Evolutionary conservation across 2,329 filamentous ascomycete genomes (phyloP).

Genomic region (Cercospora sp.): DNA sequence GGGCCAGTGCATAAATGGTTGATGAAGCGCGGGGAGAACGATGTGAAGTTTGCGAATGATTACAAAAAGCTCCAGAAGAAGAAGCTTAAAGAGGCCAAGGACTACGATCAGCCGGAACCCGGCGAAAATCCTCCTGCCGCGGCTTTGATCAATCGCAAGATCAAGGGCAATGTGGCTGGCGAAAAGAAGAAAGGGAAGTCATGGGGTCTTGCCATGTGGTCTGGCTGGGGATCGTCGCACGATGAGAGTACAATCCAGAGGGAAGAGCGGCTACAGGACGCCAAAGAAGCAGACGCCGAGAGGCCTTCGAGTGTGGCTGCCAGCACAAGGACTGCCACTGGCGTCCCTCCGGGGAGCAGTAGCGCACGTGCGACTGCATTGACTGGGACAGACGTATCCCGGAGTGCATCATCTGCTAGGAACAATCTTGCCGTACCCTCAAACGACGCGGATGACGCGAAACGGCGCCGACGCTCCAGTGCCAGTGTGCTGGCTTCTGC

Average conservation of each 20-base stretch:
- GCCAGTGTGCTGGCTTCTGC: slow-evolving; percentile 27
- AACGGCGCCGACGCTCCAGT: slow-evolving; percentile 28
- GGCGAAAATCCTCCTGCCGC: slow-evolving; percentile 81
- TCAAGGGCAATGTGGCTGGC: slow-evolving; percentile 36
- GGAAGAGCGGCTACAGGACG: slow-evolving; percentile 52
- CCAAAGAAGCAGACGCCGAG: slow-evolving; percentile 9
- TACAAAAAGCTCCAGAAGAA: slow-evolving; percentile 73
- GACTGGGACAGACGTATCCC: slow-evolving; percentile 10
- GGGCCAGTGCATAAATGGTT: slow-evolving; percentile 84
- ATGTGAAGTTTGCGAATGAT: slow-evolving; percentile 67
- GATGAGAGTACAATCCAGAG: slow-evolving; percentile 73
- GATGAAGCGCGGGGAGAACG: slow-evolving; percentile 69
- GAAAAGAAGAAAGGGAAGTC: slow-evolving; percentile 49
- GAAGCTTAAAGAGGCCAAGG: slow-evolving; percentile 69
- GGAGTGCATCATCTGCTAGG: slow-evolving; percentile 10
- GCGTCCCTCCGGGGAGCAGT: not conserved
- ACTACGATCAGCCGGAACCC: slow-evolving; percentile 66
- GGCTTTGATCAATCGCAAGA: slow-evolving; percentile 60
- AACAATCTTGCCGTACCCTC: slow-evolving; percentile 18
- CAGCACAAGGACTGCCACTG: slow-evolving; percentile 1
- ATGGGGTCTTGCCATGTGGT: slow-evolving; percentile 80
- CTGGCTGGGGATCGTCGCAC: slow-evolving; percentile 83
- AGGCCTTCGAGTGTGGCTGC: slow-evolving; percentile 12
- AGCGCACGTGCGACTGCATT: slow-evolving; percentile 13
- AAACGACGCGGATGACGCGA: slow-evolving; percentile 18